A percentile compares a stretch with the other conserved stretches of the same genome.
phyloP scores from a whole-genome alignment of 768 basidiomycete species.

The Macrolepiota fuliginosa region DNA sequence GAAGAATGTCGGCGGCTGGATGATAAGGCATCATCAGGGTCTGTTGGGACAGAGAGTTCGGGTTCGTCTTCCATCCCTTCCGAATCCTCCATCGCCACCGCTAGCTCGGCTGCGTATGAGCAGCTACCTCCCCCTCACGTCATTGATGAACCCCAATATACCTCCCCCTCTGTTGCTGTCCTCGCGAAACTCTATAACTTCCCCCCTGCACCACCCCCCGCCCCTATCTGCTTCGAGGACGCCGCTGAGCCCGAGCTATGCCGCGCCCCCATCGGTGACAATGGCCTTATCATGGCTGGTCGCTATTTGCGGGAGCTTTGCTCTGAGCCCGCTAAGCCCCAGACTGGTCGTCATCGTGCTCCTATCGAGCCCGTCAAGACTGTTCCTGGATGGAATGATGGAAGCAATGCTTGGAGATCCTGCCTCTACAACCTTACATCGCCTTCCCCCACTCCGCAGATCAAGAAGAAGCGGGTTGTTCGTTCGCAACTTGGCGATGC shows the following conservation, averaged over 20 bases:
- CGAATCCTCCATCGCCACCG: constrained; percentile 22
- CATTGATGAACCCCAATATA: not conserved
- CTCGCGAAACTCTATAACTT: constrained; percentile 36
- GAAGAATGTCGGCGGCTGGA: constrained; percentile 70
- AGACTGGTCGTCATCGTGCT: constrained; percentile 22
- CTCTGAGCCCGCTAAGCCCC: constrained; percentile 35
- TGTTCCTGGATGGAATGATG: constrained; percentile 69
- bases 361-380: constrained; percentile 31
- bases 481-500: constrained; percentile 21
- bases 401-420: constrained; percentile 61
- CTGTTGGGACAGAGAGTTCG: not conserved
- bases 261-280: constrained; percentile 38
- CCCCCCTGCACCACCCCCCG: constrained; percentile 50
- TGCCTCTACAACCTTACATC: constrained; percentile 50
- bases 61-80: constrained; percentile 38
- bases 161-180: constrained; percentile 26
- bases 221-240: constrained; percentile 30
- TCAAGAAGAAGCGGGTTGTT: constrained; percentile 7
- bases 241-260: constrained; percentile 15
- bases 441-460: constrained; percentile 46
- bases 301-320: constrained; percentile 46
- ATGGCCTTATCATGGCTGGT: constrained; percentile 65
- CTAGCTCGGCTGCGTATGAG: constrained; percentile 17
- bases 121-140: not conserved
- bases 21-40: constrained; percentile 26